Evolutionary conservation across 108 stramenopile genomes (phyloP), one percentile per base, ranked within the genome.

Genomic region (Bacterosira constricta): DNA sequence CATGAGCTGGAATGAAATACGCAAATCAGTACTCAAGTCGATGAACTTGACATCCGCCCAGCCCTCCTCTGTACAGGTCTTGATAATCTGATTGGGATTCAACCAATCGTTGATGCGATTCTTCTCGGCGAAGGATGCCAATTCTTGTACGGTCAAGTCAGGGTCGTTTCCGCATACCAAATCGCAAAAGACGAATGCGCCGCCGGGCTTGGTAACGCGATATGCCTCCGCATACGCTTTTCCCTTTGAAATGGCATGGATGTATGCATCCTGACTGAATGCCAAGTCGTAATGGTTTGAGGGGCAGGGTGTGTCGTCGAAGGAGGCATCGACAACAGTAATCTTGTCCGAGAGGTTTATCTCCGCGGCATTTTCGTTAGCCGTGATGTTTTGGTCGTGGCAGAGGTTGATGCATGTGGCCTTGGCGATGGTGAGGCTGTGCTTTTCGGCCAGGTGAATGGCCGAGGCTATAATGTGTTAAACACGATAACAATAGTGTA

Each of bases 191-290:
- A 87, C 60, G n/a, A 87, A 76, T 31, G 69, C 78, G 45, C 83
- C 86, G 18, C 86, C 86, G 15, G 72, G 75, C 39, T 83, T 82
- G 17, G 82, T 82, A 30, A 87, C 64, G 20, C 84, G 82, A 52
- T 73, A 77, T n/a, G 86, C 86, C 58, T 87, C 84, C 20, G 35
- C 26, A 55, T 78, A 87, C 0, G 79, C 68, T 23, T 57, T 42
- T 3, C 54, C 42, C 65, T 87, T 87, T 51, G 35, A 42, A 11
- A 63, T 64, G 12, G 86, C 71, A 56, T 87, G 86, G 45, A 87
- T 80, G 51, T 85, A 84, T 7, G 86, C 86, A 55, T 87, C 86
- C 60, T 87, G 86, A 25, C 77, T 75, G 55, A 87, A 80, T 38
- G 67, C 59, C 31, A 79, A 45, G 59, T 87, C 86, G 61, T 85